These are phyloP conservation scores for Lepidium campestre DNA, from an alignment of 441 rosid species.

Conservation along the genomic window DNA sequence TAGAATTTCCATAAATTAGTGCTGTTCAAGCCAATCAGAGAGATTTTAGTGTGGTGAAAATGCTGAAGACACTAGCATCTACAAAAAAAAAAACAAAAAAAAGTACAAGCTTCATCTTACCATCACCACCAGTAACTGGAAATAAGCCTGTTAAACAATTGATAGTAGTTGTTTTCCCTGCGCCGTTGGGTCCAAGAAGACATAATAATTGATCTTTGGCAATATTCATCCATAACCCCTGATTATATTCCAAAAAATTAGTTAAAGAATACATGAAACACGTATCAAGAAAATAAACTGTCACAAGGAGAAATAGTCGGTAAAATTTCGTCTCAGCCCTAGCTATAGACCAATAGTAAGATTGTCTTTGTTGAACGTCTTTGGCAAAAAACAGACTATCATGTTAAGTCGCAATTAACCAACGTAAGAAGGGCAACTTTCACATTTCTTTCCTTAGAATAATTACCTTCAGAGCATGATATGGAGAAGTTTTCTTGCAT, in stretches of 20 bases:
- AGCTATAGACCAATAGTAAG: neutral
- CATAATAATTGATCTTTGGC: constrained; percentile 86
- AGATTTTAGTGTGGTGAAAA: constrained; percentile 5
- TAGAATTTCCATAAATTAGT: constrained; percentile 66
- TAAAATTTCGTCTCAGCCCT: neutral
- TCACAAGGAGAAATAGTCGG: neutral
- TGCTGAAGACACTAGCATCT: neutral
- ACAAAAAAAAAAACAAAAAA: neutral
- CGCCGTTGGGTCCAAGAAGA: constrained; percentile 98
- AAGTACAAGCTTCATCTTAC: constrained; percentile 33
- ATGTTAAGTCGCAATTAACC: neutral
- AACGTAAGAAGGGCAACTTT: neutral
- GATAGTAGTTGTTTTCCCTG: constrained; percentile 93
- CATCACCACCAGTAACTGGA: constrained; percentile 84
- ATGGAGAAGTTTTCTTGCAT: constrained; percentile 73
- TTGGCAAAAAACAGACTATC: neutral
- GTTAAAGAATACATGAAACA: neutral
- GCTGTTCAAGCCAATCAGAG: constrained; percentile 41
- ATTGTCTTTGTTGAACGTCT: neutral
- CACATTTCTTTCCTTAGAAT: neutral
- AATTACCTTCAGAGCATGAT: constrained; percentile 75
- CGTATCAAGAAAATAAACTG: neutral
- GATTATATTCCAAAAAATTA: constrained; percentile 13
- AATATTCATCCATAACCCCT: constrained; percentile 90
- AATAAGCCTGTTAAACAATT: constrained; percentile 89